Percentiles rank a stretch among this genome's conserved stretches.
phyloP scores from a whole-genome alignment of 345 rosid genomes.

The Ceriops zippeliana region DNA sequence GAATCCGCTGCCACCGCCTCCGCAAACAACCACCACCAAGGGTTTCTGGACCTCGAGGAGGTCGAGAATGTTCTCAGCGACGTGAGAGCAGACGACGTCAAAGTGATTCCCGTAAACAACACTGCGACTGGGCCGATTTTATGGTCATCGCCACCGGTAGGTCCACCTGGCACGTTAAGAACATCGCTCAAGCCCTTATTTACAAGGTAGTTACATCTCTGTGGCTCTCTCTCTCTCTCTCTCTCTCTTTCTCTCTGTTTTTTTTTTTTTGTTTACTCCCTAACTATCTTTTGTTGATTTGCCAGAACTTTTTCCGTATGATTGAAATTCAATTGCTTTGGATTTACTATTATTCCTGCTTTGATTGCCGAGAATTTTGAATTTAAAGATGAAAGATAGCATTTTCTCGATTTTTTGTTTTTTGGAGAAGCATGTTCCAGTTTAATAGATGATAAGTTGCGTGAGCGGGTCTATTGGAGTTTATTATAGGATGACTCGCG shows the following conservation, averaged over 20 bases:
- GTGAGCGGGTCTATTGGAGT: no score
- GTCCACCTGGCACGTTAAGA: slow-evolving; percentile 85
- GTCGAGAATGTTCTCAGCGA: slow-evolving; percentile 77
- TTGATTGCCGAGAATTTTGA: no score
- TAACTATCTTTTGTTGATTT: background rate
- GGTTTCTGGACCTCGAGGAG: slow-evolving; percentile 48
- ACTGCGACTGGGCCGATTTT: slow-evolving; percentile 64
- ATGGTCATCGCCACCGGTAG: slow-evolving; percentile 85
- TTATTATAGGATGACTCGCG: no score
- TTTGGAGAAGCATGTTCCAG: no score
- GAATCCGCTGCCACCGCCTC: slow-evolving; percentile 1
- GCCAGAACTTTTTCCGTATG: background rate
- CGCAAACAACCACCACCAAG: slow-evolving; percentile 4
- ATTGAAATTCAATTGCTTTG: background rate
- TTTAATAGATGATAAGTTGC: no score
- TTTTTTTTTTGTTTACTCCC: no score
- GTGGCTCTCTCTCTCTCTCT: background rate
- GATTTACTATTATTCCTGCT: no score
- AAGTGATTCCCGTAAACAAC: slow-evolving; percentile 57
- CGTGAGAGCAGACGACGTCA: slow-evolving; percentile 75
- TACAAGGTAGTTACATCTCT: slow-evolving; percentile 40
- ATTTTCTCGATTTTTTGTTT: no score
- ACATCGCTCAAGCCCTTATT: slow-evolving; percentile 78
- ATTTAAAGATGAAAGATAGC: no score
- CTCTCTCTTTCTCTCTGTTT: background rate